Conservation (phyloP, 345 rosid species). For the Hypericum perforatum region DNA sequence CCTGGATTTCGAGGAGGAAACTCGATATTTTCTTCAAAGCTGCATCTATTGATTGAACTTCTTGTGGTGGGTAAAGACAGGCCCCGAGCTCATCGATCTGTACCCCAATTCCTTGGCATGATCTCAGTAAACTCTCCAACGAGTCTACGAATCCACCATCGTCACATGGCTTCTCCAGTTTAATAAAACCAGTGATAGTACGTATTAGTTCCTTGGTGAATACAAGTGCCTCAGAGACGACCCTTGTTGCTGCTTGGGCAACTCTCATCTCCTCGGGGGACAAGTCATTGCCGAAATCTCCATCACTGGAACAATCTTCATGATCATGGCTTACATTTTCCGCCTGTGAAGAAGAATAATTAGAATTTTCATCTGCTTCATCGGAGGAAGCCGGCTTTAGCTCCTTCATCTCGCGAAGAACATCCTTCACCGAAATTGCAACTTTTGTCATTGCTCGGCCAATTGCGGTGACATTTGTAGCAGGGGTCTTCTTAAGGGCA, state of each 20-base stretch:
- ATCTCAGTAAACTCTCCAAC: slow-evolving; percentile 60
- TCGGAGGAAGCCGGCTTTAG: slow-evolving; percentile 50
- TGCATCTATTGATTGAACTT: slow-evolving; percentile 34
- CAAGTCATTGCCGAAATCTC: slow-evolving; percentile 58
- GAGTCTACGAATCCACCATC: slow-evolving; percentile 42
- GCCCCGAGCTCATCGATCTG: slow-evolving; percentile 81
- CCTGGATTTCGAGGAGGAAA: slow-evolving; percentile 23
- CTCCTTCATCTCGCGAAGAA: slow-evolving; percentile 91
- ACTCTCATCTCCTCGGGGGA: slow-evolving; percentile 85
- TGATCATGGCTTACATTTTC: slow-evolving; percentile 14
- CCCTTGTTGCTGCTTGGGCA: slow-evolving; percentile 42
- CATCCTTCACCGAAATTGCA: slow-evolving; percentile 86
- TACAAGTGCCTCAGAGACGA: slow-evolving; percentile 46
- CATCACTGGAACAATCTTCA: slow-evolving; percentile 25
- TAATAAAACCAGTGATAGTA: slow-evolving; percentile 57
- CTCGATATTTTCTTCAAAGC: slow-evolving; percentile 32
- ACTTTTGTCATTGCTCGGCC: slow-evolving; percentile 80
- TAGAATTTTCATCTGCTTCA: slow-evolving; percentile 25
- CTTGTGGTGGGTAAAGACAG: slow-evolving; percentile 85
- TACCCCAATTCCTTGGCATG: slow-evolving; percentile 47
- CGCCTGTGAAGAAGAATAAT: slow-evolving; percentile 14
- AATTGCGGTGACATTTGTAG: slow-evolving; percentile 61
- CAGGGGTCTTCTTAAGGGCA: slow-evolving; percentile 68
- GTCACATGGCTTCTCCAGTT: slow-evolving; percentile 47
- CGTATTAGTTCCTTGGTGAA: slow-evolving; percentile 74